Conservation (phyloP, 176 grass and related monocot genomes). For the Melocanna baccifera region DNA sequence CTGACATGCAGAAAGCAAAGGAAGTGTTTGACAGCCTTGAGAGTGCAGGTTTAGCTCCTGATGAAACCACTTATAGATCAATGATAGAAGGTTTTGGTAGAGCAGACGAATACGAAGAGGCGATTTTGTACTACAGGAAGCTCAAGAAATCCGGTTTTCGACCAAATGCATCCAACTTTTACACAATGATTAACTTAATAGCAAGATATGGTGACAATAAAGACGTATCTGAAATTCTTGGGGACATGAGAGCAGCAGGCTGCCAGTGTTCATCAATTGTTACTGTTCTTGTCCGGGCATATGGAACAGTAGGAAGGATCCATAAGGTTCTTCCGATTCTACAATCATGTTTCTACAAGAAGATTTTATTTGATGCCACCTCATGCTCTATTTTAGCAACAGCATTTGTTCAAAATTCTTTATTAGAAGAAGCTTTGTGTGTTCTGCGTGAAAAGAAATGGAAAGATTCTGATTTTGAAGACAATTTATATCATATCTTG, state of each 20-base stretch:
- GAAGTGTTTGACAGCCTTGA: slow-evolving; percentile 50
- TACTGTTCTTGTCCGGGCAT: slow-evolving; percentile 67
- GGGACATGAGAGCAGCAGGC: slow-evolving; percentile 60
- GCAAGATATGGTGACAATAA: slow-evolving; percentile 61
- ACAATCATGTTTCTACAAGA: slow-evolving; percentile 65
- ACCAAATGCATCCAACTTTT: slow-evolving; percentile 86
- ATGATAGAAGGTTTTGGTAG: slow-evolving; percentile 94
- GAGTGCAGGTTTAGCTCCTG: slow-evolving; percentile 57
- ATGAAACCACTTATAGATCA: slow-evolving; percentile 88
- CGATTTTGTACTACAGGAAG: slow-evolving; percentile 62
- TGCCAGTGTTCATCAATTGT: slow-evolving; percentile 76
- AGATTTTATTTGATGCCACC: slow-evolving; percentile 63
- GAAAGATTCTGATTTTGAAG: slow-evolving; percentile 73
- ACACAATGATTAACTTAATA: slow-evolving; percentile 82
- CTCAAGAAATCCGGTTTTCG: slow-evolving; percentile 61
- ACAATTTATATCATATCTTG: slow-evolving; percentile 82
- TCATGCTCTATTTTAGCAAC: slow-evolving; percentile 79
- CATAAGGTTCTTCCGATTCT: slow-evolving; percentile 59
- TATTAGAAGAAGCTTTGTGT: slow-evolving; percentile 66
- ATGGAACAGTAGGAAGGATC: slow-evolving; percentile 55
- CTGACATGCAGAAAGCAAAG: slow-evolving; percentile 46
- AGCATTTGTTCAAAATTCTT: slow-evolving; percentile 67
- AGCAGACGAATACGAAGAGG: slow-evolving; percentile 52
- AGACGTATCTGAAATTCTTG: slow-evolving; percentile 50
- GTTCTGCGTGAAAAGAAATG: slow-evolving; percentile 81